phyloP scores from a whole-genome alignment of 768 basidiomycete genomes.

The Heimioporus sp. region DNA sequence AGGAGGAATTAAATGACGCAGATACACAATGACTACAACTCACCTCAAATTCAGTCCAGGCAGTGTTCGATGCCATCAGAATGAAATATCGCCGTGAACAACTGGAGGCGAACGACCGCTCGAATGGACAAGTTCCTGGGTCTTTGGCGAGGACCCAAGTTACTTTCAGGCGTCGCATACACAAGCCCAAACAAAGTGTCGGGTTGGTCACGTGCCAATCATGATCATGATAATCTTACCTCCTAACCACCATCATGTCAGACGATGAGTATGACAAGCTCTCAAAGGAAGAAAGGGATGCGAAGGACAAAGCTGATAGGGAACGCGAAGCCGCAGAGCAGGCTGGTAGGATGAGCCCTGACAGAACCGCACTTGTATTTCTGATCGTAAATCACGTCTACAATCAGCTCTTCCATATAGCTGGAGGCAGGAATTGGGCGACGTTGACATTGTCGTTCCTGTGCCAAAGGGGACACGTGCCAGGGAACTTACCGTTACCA shows the following conservation, averaged over 20 bases:
- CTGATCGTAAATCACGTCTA: conserved; percentile 9
- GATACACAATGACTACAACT: conserved; percentile 18
- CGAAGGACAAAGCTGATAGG: conserved; percentile 64
- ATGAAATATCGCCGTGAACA: conserved; percentile 2
- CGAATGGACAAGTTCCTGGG: conserved; percentile 3
- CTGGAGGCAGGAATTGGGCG: conserved; percentile 89
- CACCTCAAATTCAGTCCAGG: conserved; percentile 78
- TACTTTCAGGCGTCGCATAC: conserved; percentile 25
- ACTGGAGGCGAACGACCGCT: conserved; percentile 9
- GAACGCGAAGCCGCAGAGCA: conserved; percentile 78
- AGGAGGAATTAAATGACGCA: conserved; percentile 22
- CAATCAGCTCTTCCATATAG: conserved; percentile 76
- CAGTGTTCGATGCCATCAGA: conserved; percentile 59
- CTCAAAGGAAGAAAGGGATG: conserved; percentile 71
- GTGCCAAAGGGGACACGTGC: conserved; percentile 87
- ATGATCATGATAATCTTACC: conserved; percentile 15
- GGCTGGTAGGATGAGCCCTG: conserved; percentile 56
- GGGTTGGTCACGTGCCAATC: conserved; percentile 26
- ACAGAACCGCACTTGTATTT: conserved; percentile 12
- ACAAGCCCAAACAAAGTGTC: conserved; percentile 33
- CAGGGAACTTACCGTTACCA: conserved; percentile 66
- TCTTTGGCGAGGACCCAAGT: conserved; percentile 10
- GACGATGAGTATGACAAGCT: conserved; percentile 72
- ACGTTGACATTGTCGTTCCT: conserved; percentile 79
- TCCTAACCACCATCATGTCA: conserved; percentile 30